These are phyloP conservation scores for Fusarium tuaranense DNA, from an alignment of 2,329 filamentous ascomycete genomes.

Conservation along the genomic window DNA sequence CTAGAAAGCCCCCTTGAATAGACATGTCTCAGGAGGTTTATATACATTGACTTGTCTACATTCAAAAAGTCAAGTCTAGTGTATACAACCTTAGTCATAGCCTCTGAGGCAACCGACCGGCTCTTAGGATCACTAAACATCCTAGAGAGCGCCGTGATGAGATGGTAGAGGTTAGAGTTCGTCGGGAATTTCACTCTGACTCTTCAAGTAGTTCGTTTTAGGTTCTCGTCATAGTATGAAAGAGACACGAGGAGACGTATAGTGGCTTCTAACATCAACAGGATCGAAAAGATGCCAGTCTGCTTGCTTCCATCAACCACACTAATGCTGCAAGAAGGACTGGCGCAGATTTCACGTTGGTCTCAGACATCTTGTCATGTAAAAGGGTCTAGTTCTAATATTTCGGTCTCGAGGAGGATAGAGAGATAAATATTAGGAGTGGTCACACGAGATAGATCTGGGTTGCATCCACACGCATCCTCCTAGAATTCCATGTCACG, in stretches of 20 bases:
- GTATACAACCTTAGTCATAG: background rate
- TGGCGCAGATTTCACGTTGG: background rate
- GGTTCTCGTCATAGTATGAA: background rate
- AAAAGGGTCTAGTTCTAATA: background rate
- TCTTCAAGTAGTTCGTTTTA: background rate
- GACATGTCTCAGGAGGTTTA: background rate
- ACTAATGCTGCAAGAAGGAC: background rate
- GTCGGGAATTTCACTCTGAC: background rate
- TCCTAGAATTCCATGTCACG: background rate
- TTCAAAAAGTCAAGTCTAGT: background rate
- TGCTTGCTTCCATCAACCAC: background rate
- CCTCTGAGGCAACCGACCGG: background rate
- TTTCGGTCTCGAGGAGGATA: background rate
- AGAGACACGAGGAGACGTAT: background rate
- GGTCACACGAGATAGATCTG: slow-evolving; percentile 53
- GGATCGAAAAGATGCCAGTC: background rate
- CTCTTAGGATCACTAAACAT: background rate
- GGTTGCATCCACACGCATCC: background rate
- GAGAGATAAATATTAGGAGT: background rate
- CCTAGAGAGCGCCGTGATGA: background rate
- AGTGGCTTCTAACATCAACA: background rate
- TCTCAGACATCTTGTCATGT: background rate
- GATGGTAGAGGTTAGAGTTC: background rate
- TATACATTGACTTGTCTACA: background rate
- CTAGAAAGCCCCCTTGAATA: background rate